These are phyloP conservation scores for Gossypium herbaceum DNA, from an alignment of 345 rosid genomes.

Conservation along the genomic window DNA sequence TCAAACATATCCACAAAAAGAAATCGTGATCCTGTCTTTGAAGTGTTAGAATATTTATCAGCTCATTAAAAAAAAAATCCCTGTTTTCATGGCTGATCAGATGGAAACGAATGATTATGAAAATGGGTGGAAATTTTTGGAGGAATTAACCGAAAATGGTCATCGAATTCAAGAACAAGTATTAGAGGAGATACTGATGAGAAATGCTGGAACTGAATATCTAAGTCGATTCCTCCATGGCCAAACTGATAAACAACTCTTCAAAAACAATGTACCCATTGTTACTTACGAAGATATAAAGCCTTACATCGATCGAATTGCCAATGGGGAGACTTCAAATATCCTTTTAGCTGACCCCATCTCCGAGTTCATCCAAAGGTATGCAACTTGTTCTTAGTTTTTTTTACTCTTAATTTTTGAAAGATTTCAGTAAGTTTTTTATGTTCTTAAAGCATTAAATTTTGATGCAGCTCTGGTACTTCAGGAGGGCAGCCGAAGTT, in stretches of 20 bases:
- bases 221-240: constrained; percentile 40
- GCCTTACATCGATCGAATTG: not conserved
- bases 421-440: not conserved
- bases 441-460: not conserved
- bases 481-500: constrained; percentile 59
- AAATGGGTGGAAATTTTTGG: not conserved
- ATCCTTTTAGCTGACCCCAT: constrained; percentile 48
- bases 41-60: not conserved
- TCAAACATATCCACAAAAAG: too few species aligned
- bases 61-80: too few species aligned
- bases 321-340: not conserved
- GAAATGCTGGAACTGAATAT: constrained; percentile 45
- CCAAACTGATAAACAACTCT: constrained; percentile 31
- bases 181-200: constrained; percentile 38
- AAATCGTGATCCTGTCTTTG: too few species aligned
- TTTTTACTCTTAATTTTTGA: not conserved
- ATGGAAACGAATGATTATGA: not conserved
- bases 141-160: not conserved
- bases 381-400: not conserved
- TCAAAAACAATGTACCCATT: constrained; percentile 54
- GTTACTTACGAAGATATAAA: constrained; percentile 58
- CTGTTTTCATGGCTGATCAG: not conserved
- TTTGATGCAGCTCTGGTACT: constrained; percentile 61
- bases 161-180: constrained; percentile 30
- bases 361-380: constrained; percentile 49